These are phyloP conservation scores for Aspergillus pseudoviridinutans DNA, from an alignment of 2,329 filamentous ascomycete species.

Conservation along the genomic window DNA sequence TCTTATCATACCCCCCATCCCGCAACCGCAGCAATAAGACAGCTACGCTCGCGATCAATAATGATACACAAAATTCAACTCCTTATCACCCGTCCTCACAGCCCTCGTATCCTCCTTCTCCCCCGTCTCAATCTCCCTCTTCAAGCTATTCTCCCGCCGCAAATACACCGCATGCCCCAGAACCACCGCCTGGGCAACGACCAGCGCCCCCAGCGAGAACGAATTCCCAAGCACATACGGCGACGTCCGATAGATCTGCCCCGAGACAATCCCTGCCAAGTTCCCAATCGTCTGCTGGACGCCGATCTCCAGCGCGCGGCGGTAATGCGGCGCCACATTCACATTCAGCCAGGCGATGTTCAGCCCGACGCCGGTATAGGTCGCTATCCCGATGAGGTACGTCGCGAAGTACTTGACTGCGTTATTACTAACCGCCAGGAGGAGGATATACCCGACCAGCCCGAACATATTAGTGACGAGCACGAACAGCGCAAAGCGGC, in stretches of 20 bases:
- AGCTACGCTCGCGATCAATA: conserved; percentile 13
- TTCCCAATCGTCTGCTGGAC: conserved; percentile 48
- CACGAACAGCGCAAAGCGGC: conserved; percentile 28
- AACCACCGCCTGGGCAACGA: conserved; percentile 36
- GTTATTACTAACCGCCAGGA: conserved; percentile 46
- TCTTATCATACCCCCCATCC: too few species aligned
- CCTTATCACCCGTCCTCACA: conserved; percentile 46
- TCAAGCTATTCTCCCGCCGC: conserved; percentile 37
- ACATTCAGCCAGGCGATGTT: conserved; percentile 48
- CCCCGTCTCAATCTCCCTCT: conserved; percentile 39
- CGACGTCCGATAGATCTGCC: conserved; percentile 41
- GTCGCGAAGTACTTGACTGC: conserved; percentile 50
- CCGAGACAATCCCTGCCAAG: conserved; percentile 46
- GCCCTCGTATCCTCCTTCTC: conserved; percentile 41
- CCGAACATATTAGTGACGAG: conserved; percentile 41
- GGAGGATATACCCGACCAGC: conserved; percentile 49
- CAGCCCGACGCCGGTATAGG: conserved; percentile 47
- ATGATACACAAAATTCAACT: conserved; percentile 49
- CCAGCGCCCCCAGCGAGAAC: conserved; percentile 36
- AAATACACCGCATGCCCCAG: conserved; percentile 43
- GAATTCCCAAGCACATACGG: conserved; percentile 36
- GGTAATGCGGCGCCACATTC: conserved; percentile 47
- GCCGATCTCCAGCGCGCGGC: conserved; percentile 46
- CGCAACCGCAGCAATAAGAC: too few species aligned
- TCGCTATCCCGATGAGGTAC: conserved; percentile 46